Evolutionary conservation across 495 filamentous ascomycete genomes (phyloP), one percentile per base, ranked within the genome.

Genomic region (Xanthoparmelia taractica): DNA sequence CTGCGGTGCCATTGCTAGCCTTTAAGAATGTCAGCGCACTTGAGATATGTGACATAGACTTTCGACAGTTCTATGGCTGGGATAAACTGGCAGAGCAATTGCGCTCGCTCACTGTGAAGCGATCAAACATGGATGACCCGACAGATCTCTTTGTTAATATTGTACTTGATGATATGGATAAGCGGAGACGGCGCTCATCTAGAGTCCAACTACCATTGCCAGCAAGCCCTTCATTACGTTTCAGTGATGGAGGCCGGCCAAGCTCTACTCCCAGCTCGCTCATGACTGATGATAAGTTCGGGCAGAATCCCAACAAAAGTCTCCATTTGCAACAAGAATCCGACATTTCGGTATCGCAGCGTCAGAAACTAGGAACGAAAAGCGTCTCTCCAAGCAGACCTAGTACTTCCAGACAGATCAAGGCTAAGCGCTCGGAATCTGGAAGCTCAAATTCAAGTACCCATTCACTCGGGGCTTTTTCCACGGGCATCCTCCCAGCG

Each of bases 31-130:
- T 97, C 57, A 91, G 90, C 74, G 86, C 89, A 13, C 79, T 98
- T 67, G 94, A 97, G 75, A 90, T 98, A 50, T 90, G 86, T 74
- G 92, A 96, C 72, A 86, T 97, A 71, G 94, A 97, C 75, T 96
- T 95, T 71, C 85, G 94, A 65, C 92, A 96, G 66, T 96, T 97
- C 75, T 96, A 89, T 73, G 94, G 94, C 50, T 98, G 94, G 94
- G 94, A 97, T 74, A 83, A 87, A 63, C 71, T 97, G 63, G 87
- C 94, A 1, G 94, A 98, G 71, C 90, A 96, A 74, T 80, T 97
- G 55, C 84, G 91, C 61, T 93, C 89, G 63, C 78, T 98, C 65
- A 89, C 88, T n/a, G 79, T 98, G 66, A 96, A 91, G 75, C 84
- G 91, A 66, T 91, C 89, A 33, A 82, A 85, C 66, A 77, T 97